Evolutionary conservation across 768 basidiomycete species (phyloP).

Genomic region (Lentinula sp.): DNA sequence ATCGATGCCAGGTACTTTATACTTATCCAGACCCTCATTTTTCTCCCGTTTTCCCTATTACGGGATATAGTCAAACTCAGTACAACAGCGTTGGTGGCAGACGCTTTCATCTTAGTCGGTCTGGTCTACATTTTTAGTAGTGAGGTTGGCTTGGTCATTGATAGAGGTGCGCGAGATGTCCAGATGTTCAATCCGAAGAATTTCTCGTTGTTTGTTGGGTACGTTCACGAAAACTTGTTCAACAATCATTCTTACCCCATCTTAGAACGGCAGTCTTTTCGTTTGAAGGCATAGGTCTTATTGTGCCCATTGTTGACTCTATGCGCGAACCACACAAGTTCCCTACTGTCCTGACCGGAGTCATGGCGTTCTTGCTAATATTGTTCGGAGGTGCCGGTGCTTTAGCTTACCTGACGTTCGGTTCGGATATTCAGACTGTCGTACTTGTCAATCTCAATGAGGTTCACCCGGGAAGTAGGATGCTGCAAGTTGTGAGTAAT

Average conservation of each 20-base stretch:
- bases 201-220: conserved; percentile 92
- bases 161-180: conserved; percentile 71
- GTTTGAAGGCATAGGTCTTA: conserved; percentile 94
- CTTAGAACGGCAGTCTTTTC: conserved; percentile 93
- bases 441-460: conserved; percentile 79
- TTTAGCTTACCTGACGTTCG: conserved; percentile 85
- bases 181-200: conserved; percentile 83
- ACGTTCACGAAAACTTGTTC: conserved; percentile 18
- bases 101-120: conserved; percentile 91
- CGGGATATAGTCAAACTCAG: conserved; percentile 94
- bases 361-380: conserved; percentile 84
- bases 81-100: conserved; percentile 86
- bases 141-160: conserved; percentile 65
- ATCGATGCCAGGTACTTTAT: conserved; percentile 48
- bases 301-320: conserved; percentile 95
- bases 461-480: conserved; percentile 61
- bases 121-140: conserved; percentile 83
- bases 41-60: conserved; percentile 85
- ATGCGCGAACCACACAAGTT: conserved; percentile 96
- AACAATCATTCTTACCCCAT: background rate
- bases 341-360: conserved; percentile 79
- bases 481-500: conserved; percentile 78
- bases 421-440: conserved; percentile 83
- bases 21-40: conserved; percentile 73
- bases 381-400: conserved; percentile 87